Conservation (phyloP, 768 basidiomycete species). For the Collybiopsis luxurians region DNA sequence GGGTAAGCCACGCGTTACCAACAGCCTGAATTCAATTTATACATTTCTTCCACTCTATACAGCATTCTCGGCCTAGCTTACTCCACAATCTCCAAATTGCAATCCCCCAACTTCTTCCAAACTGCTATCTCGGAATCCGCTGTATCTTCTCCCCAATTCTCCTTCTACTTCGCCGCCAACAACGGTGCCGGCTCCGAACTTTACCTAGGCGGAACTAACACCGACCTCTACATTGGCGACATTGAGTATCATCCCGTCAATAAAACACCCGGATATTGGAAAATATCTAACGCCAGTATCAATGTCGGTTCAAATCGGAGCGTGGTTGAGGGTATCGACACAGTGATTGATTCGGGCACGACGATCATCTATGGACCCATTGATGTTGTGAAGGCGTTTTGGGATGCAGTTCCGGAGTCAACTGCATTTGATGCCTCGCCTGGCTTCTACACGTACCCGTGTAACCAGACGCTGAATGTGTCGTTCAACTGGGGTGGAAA, state of each 20-base stretch:
- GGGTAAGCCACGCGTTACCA: background rate
- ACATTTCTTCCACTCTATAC: background rate
- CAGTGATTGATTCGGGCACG: slow-evolving; percentile 36
- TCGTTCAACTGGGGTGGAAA: slow-evolving; percentile 6
- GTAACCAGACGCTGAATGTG: background rate
- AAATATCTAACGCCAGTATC: slow-evolving; percentile 15
- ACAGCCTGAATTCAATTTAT: background rate
- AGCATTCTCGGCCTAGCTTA: slow-evolving; percentile 28
- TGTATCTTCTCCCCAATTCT: slow-evolving; percentile 34
- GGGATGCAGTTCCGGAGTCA: slow-evolving; percentile 20
- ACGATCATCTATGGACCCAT: slow-evolving; percentile 30
- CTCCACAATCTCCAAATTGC: too few relatives aligned
- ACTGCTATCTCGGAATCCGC: slow-evolving; percentile 33
- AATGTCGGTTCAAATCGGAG: slow-evolving; percentile 11
- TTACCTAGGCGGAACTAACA: slow-evolving; percentile 49
- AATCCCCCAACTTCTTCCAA: slow-evolving; percentile 32
- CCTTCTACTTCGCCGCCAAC: slow-evolving; percentile 39
- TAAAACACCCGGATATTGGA: slow-evolving; percentile 22
- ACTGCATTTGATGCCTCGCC: background rate
- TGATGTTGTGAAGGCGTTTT: slow-evolving; percentile 18
- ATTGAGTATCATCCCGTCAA: slow-evolving; percentile 31
- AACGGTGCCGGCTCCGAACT: slow-evolving; percentile 48
- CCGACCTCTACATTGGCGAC: slow-evolving; percentile 38
- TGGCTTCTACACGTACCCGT: background rate
- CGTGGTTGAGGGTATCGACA: slow-evolving; percentile 13